A percentile compares a stretch with the other conserved stretches of the same genome.
Conservation (phyloP, 2,329 filamentous ascomycete species). For the Ophiostoma perfectum region DNA sequence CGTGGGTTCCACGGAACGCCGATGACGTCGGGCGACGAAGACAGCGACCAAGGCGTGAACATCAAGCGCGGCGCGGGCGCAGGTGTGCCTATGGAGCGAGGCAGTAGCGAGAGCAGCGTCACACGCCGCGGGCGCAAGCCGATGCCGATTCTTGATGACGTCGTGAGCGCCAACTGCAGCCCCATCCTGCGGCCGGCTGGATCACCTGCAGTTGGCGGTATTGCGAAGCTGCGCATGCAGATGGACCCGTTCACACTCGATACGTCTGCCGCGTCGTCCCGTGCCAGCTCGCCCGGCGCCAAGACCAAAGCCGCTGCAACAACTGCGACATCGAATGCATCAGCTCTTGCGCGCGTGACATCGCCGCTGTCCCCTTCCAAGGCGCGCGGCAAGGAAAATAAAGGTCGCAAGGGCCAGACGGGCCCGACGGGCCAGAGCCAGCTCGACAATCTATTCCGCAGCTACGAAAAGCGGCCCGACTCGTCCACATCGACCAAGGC, state of each 20-base stretch:
- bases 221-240: constrained; percentile 75
- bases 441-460: not conserved
- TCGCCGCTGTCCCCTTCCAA: constrained; percentile 19
- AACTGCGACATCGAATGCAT: constrained; percentile 20
- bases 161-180: constrained; percentile 60
- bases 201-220: constrained; percentile 62
- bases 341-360: constrained; percentile 1
- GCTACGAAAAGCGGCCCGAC: not conserved
- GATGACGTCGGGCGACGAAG: constrained; percentile 52
- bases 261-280: constrained; percentile 42
- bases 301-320: constrained; percentile 30
- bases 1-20: constrained; percentile 54
- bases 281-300: constrained; percentile 43
- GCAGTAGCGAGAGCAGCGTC: constrained; percentile 28
- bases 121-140: constrained; percentile 36
- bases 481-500: not conserved
- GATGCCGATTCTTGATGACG: constrained; percentile 45
- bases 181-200: constrained; percentile 48
- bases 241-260: constrained; percentile 72
- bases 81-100: constrained; percentile 27
- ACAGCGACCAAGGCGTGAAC: constrained; percentile 44
- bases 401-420: not conserved
- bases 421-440: not conserved
- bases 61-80: not conserved
- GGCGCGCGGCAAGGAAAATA: not conserved